A percentile compares a stretch with the other conserved stretches of the same genome.
These are phyloP conservation scores for Peniophora sp. DNA, from an alignment of 1,284 basidiomycete species.

Conservation along the genomic window DNA sequence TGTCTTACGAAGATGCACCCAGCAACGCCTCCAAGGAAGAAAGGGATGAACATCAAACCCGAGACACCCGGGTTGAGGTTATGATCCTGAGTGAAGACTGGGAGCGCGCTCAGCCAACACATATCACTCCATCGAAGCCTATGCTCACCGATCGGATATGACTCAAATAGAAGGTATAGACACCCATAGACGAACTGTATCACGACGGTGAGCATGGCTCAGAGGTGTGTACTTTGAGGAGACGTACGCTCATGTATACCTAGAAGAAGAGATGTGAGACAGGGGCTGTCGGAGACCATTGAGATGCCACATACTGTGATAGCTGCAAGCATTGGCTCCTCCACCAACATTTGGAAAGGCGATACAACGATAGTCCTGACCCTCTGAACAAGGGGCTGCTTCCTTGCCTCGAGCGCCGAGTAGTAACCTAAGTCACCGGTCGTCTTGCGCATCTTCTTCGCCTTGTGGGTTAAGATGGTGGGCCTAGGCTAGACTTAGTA, in stretches of 20 bases:
- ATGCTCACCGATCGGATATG: conserved; percentile 25
- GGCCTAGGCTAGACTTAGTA: too few relatives aligned
- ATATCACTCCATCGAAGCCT: neutral
- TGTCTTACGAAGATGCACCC: conserved; percentile 2
- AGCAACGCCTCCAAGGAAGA: conserved; percentile 3
- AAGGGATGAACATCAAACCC: conserved; percentile 8
- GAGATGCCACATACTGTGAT: conserved; percentile 17
- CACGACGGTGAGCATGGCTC: neutral
- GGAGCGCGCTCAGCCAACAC: too few relatives aligned
- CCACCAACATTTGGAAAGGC: conserved; percentile 32
- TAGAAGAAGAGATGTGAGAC: too few relatives aligned
- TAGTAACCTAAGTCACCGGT: conserved; percentile 54
- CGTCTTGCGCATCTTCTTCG: conserved; percentile 24
- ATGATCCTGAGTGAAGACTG: conserved; percentile 31
- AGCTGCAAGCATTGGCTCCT: conserved; percentile 38
- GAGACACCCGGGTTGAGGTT: conserved; percentile 33
- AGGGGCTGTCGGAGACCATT: too few relatives aligned
- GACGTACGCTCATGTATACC: conserved; percentile 37
- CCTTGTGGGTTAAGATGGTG: conserved; percentile 34
- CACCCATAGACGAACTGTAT: conserved; percentile 47
- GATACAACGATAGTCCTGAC: conserved; percentile 26
- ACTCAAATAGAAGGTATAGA: conserved; percentile 47
- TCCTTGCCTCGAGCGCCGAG: conserved; percentile 27
- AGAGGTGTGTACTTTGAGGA: neutral
- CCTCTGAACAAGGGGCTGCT: conserved; percentile 21